Evolutionary conservation across 495 filamentous ascomycete species (phyloP), one percentile per base, ranked within the genome.

Genomic region (Aspergillus ostianus): DNA sequence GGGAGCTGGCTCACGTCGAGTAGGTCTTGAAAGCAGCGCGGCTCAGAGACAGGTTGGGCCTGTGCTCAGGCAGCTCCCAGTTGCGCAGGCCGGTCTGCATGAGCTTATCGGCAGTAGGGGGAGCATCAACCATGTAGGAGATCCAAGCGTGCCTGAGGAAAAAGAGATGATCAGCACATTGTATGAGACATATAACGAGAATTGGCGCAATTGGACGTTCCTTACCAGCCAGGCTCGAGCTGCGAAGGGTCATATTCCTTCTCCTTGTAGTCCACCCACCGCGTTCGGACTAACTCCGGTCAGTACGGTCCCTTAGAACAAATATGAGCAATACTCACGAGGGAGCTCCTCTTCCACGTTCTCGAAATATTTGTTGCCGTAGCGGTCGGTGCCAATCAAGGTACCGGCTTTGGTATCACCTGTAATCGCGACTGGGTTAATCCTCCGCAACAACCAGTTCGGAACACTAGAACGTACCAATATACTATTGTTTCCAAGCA

Each of bases 351-450:
- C 92, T 61, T 81, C 81, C 64, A 85, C 74, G 79, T 99, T 97
- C 82, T 98, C 95, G 77, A 83, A 99, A 82, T 82, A 99, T 75
- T 95, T 97, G 84, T 99, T 99, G 70, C 95, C 95, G 73, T 84
- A 97, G 68, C 85, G 83, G 80, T 99, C 95, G 61, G 73, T 80
- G 57, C 88, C 95, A 60, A 99, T 87, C 66, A 96, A 82, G 55
- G 83, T 87, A 67, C 95, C 95, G 64, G 90, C 89, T 80, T 98
- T 98, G 74, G 94, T 98, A 80, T 99, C 95, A 78, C 95, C 95
- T 90, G 69, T 60, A 67, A 69, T 69, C 59, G 67, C 51, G 29
- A 53, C 61, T 47, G 62, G 54, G 57, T 82, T 60, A 80, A 73
- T 71, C 55, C 61, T 46, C 18, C 36, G 32, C 5, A 23, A 29